These are phyloP conservation scores for Cardamine resedifolia DNA, from an alignment of 345 rosid species.

Conservation along the genomic window DNA sequence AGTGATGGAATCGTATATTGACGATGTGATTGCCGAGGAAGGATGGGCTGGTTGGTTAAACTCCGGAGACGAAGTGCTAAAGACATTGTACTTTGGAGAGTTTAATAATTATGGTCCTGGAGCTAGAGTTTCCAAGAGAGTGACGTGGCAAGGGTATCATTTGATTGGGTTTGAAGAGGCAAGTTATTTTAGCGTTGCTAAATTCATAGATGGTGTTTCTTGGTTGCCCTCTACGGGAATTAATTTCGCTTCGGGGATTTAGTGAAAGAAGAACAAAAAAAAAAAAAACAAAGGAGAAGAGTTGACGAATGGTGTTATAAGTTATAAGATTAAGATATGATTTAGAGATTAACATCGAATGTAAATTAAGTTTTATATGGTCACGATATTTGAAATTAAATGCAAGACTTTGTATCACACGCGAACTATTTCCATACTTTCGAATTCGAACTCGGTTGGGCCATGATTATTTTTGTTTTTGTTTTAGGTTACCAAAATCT, in stretches of 20 bases:
- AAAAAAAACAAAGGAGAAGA: neutral
- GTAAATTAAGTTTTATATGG: neutral
- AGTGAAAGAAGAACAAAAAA: neutral
- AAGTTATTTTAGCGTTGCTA: constrained; percentile 63
- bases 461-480: neutral
- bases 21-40: constrained; percentile 42
- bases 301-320: neutral
- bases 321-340: neutral
- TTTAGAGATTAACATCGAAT: neutral
- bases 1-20: constrained; percentile 67
- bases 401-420: neutral
- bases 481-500: neutral
- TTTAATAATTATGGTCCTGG: constrained; percentile 67
- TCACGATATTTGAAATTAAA: neutral
- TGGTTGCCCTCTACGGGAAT: constrained; percentile 79
- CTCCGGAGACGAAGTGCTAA: constrained; percentile 53
- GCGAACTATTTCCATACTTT: too few species aligned
- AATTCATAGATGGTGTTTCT: constrained; percentile 62
- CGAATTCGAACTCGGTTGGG: constrained; percentile 50
- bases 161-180: constrained; percentile 61
- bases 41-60: constrained; percentile 83
- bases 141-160: constrained; percentile 67
- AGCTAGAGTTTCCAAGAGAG: constrained; percentile 55
- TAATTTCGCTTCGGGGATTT: constrained; percentile 38
- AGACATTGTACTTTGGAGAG: constrained; percentile 80